A percentile compares a stretch with the other conserved stretches of the same genome.
Evolutionary conservation across 2,329 filamentous ascomycete genomes (phyloP).

Genomic region (Pseudocercospora crystallina): DNA sequence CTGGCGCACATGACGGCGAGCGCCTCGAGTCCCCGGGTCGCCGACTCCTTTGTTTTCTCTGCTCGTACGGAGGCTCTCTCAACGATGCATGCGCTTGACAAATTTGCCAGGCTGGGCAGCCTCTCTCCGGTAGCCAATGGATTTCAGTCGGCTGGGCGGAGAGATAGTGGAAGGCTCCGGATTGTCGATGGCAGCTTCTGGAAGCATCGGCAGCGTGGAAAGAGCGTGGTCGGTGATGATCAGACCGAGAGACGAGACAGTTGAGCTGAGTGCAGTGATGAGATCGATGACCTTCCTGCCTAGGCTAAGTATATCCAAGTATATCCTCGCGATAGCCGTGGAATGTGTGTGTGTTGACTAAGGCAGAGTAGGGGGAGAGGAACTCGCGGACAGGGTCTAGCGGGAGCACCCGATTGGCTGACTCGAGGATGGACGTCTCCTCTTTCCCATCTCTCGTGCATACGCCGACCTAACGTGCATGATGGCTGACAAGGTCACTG

Average conservation of each 20-base stretch:
- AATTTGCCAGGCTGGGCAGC: background rate
- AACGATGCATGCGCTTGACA: constrained; percentile 2
- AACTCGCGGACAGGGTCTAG: background rate
- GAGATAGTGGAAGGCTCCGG: too few relatives aligned
- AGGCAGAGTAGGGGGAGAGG: too few relatives aligned
- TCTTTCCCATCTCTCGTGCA: constrained; percentile 8
- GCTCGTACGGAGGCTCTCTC: constrained; percentile 6
- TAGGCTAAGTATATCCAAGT: constrained; percentile 2
- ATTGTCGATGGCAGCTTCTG: too few relatives aligned
- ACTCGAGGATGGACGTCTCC: constrained; percentile 8
- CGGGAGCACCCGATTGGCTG: constrained; percentile 9
- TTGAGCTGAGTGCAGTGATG: constrained; percentile 1
- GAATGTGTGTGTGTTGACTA: constrained; percentile 17
- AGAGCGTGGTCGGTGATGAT: background rate
- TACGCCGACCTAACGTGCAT: constrained; percentile 14
- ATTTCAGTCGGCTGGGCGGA: background rate
- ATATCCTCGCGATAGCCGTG: constrained; percentile 21
- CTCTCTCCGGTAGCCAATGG: constrained; percentile 6
- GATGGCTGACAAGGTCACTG: constrained; percentile 28
- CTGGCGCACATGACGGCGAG: constrained; percentile 17
- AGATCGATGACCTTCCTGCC: background rate
- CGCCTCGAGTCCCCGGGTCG: constrained; percentile 2
- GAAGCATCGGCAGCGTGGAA: too few relatives aligned
- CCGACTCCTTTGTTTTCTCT: constrained; percentile 7
- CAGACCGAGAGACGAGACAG: background rate